Conservation (phyloP, 176 grass and related monocot species). For the Triticum turgidum region DNA sequence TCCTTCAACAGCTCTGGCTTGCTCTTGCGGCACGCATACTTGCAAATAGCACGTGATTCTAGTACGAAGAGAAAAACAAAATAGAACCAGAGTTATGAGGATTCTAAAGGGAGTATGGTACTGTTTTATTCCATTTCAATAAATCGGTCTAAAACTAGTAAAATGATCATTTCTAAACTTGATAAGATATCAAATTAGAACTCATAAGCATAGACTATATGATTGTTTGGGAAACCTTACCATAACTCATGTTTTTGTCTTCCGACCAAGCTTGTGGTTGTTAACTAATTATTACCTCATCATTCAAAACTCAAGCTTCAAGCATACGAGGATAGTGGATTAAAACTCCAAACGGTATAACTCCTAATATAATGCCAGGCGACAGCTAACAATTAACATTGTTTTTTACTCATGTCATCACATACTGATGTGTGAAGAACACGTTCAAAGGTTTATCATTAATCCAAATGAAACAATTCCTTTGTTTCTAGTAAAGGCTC, state of each 20-base stretch:
- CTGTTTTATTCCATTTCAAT: background rate
- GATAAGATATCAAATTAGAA: background rate
- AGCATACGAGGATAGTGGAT: background rate
- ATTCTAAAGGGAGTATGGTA: background rate
- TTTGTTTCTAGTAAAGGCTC: background rate
- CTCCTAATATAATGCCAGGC: background rate
- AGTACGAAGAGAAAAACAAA: background rate
- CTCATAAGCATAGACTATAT: background rate
- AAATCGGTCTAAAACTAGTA: background rate
- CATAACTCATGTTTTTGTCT: background rate
- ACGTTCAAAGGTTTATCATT: background rate
- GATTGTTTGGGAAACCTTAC: background rate
- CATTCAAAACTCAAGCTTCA: too few relatives aligned
- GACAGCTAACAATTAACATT: background rate
- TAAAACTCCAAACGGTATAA: background rate
- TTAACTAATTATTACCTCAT: background rate
- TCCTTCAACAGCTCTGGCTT: conserved; percentile 57
- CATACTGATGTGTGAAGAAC: too few relatives aligned
- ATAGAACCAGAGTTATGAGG: background rate
- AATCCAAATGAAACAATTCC: background rate
- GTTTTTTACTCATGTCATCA: background rate
- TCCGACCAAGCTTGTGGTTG: background rate
- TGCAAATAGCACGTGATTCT: conserved; percentile 63
- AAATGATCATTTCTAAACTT: background rate
- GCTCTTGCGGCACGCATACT: conserved; percentile 60